Percentiles rank a stretch among this genome's conserved stretches.
These are phyloP conservation scores for Puccinia horiana DNA, from an alignment of 1,284 basidiomycete species.

Conservation along the genomic window DNA sequence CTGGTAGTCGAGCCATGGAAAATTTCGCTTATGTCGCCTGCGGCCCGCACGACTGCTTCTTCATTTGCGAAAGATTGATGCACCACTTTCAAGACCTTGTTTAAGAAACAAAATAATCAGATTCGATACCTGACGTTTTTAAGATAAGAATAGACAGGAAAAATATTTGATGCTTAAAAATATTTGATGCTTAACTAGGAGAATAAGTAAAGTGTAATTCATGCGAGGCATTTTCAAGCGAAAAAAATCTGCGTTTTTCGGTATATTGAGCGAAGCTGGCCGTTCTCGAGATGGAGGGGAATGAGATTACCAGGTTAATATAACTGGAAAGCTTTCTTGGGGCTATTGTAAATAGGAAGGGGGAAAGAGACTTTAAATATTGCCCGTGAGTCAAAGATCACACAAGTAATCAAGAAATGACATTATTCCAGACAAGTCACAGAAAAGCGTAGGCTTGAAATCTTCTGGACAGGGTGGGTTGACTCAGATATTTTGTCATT, in stretches of 20 bases:
- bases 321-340: too few species aligned
- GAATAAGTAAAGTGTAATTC: too few species aligned
- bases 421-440: not conserved
- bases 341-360: too few species aligned
- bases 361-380: not conserved
- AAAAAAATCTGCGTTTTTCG: too few species aligned
- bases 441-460: not conserved
- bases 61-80: not conserved
- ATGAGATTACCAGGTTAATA: too few species aligned
- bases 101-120: not conserved
- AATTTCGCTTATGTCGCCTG: not conserved
- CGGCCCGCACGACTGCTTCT: not conserved
- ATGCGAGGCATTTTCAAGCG: too few species aligned
- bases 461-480: not conserved
- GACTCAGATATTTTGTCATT: not conserved
- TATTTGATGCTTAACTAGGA: too few species aligned
- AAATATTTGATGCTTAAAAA: not conserved
- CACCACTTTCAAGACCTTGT: not conserved
- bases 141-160: too few species aligned
- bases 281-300: too few species aligned
- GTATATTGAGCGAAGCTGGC: too few species aligned
- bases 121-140: too few species aligned
- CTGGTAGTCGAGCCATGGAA: not conserved
- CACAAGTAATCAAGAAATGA: not conserved
- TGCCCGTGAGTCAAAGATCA: not conserved